Percentiles rank a stretch among this genome's conserved stretches.
phyloP scores from a whole-genome alignment of 345 rosid genomes.

The Jatropha curcas region DNA sequence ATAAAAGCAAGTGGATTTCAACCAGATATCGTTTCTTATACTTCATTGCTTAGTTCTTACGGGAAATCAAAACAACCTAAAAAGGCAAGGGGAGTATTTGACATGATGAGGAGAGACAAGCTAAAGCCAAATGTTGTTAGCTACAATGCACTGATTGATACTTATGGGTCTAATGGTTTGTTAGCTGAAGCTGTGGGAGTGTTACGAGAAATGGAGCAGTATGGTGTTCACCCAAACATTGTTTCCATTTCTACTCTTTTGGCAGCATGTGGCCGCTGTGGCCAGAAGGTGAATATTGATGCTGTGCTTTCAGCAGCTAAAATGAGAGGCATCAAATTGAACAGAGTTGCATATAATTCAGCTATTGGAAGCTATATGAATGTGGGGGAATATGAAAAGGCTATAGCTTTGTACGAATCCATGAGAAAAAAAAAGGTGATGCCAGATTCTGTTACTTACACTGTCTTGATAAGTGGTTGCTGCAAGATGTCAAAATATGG shows the following conservation, averaged over 20 bases:
- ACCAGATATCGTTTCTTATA: constrained; percentile 84
- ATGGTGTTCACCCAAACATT: constrained; percentile 62
- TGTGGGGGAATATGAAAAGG: constrained; percentile 80
- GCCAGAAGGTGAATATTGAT: constrained; percentile 70
- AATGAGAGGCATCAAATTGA: constrained; percentile 73
- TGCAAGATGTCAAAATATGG: constrained; percentile 67
- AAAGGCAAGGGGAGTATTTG: constrained; percentile 74
- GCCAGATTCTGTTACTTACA: constrained; percentile 79
- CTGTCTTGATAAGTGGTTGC: constrained; percentile 71
- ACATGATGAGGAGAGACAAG: constrained; percentile 65
- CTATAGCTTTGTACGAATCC: constrained; percentile 54
- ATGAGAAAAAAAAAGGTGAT: constrained; percentile 69
- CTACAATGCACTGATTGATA: constrained; percentile 87
- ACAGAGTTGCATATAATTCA: constrained; percentile 80
- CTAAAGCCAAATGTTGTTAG: constrained; percentile 72
- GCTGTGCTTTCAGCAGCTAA: constrained; percentile 75
- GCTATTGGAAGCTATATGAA: constrained; percentile 84
- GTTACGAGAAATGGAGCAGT: constrained; percentile 80
- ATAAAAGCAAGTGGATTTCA: constrained; percentile 58
- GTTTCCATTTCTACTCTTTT: constrained; percentile 83
- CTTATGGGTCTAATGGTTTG: constrained; percentile 84
- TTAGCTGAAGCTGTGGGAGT: constrained; percentile 73
- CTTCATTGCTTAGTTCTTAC: constrained; percentile 81
- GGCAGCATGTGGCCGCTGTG: constrained; percentile 81
- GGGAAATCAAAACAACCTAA: constrained; percentile 81